Evolutionary conservation across 345 rosid genomes (phyloP), one percentile per base, ranked within the genome.

Genomic region (Lepidium africanum): DNA sequence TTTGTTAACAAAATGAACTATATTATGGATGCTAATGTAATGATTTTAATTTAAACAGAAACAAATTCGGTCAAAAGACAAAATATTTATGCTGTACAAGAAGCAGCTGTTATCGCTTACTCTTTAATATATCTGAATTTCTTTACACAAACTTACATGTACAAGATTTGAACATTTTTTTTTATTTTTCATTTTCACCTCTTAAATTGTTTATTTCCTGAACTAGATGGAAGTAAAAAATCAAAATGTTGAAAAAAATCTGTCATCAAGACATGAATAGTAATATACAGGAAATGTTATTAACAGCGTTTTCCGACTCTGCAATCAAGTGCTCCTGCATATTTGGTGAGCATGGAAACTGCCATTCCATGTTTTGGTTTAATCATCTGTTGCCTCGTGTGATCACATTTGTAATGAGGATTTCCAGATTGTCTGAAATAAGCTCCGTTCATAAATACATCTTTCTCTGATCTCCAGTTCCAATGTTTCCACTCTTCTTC

Each of bases 391-490:
- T 35, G 2, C 27, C 70, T 73, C 30, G 46, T 45, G 58, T 52
- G 76, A 0, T 11, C 25, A 10, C 3, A 7, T n/a, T 38, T 59
- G 59, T 3, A 63, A 11, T 56, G 52, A 49, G 67, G 85, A 21
- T 69, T 65, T 2, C 88, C 87, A 2, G 86, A 85, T 58, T 81
- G 73, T 73, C 77, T 75, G 35, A 83, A 87, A 52, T 49, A 71
- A 0, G 93, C 93, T 52, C 89, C 93, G 14, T 89, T 87, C 72
- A 84, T 77, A 64, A 89, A 59, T 9, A 81, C 12, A 62, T 89
- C 96, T 47, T 82, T 83, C 30, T 85, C 85, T 21, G 96, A 87
- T 76, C 77, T 79, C 91, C 96, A 89, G 38, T 42, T 69, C 96
- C 96, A 87, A 0, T 80, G 67, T 47, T 64, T 82, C 92, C 92